Percentiles rank a stretch among this genome's conserved stretches.
Evolutionary conservation across 805 yeast genomes (phyloP).

Genomic region (Schizosaccharomyces cryophilus): DNA sequence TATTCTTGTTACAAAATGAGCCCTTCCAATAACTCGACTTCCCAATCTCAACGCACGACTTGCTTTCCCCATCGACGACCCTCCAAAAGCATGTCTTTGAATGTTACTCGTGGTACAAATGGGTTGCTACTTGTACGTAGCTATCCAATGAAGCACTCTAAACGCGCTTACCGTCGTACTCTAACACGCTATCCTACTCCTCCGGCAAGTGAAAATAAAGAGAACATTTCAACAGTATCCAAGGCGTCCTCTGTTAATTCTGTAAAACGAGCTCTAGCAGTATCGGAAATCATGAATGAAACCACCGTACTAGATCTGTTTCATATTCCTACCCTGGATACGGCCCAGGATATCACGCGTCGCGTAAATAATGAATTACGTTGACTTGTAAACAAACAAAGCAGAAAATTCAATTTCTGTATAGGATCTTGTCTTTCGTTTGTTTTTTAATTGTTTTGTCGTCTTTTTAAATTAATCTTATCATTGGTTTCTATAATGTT

Average conservation of each 20-base stretch:
- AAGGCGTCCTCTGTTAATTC: not conserved
- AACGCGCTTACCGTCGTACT: not conserved
- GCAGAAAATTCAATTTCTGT: no score
- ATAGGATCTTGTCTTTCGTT: no score
- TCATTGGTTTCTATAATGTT: no score
- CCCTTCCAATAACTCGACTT: not conserved
- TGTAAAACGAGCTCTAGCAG: not conserved
- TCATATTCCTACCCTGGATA: not conserved
- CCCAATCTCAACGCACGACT: not conserved
- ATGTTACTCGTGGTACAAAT: no score
- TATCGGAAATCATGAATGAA: not conserved
- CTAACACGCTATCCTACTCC: not conserved
- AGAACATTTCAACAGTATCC: not conserved
- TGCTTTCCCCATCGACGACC: no score
- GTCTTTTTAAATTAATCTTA: no score
- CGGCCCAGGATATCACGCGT: not conserved
- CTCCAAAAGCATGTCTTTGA: no score
- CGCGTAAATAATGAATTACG: not conserved
- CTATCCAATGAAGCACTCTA: not conserved
- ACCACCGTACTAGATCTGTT: not conserved
- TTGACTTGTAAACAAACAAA: not conserved
- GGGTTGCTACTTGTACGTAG: not conserved
- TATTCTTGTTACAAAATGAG: not conserved
- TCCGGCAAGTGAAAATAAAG: not conserved
- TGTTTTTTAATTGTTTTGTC: no score